Base-by-base conservation (phyloP, 1,284 basidiomycete genomes). In the Neonothopanus nambi region DNA sequence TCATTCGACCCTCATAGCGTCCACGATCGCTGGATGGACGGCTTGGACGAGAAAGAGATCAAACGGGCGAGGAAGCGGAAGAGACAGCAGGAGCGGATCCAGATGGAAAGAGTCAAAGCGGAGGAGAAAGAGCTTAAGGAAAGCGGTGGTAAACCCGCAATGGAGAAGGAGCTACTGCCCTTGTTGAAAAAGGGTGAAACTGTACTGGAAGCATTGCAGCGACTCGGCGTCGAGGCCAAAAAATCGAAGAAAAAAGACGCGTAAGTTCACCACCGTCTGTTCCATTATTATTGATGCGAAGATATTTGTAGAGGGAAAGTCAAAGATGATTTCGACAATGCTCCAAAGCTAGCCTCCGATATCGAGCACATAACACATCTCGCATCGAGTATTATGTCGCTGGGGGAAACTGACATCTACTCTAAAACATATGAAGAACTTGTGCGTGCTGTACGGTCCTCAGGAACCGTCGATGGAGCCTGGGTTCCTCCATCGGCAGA, bases 1-100 rank as follows among this genome's bases (percentile, higher is more conserved):
- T 87, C 93, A 46, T 89, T 88, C 60, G 95, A 99, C 70, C 90
- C 91, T 5, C 89, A 95, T 65, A 93, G 89, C 15, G 83, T 91
- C 51, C 95, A 98, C 69, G 96, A 99, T 71, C 81, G 82, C 26
- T 99, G 97, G 97, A 90, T 99, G 78, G 88, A 93, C 15, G 93
- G 87, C 3, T 61, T 96, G 48, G 91, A 91, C 65, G 93, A 95
- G 65, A 82, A 79, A 57, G 90, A 87, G 61, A 97, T 99, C 63
- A 89, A 90, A 68, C 80, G 83, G 61, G 96, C 97, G 11, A 74
- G 89, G 54, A 81, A 75, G 60, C 78, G 73, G 62, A 91, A 85
- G 72, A 83, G 78, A 61, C 79, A 80, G 52, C 83, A 83, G 63
- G 91, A 90, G 58, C 82, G 80, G 61, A 70, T 78, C 59, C 87